Evolutionary conservation across 345 rosid species (phyloP).

Genomic region (Acer yangbiense): DNA sequence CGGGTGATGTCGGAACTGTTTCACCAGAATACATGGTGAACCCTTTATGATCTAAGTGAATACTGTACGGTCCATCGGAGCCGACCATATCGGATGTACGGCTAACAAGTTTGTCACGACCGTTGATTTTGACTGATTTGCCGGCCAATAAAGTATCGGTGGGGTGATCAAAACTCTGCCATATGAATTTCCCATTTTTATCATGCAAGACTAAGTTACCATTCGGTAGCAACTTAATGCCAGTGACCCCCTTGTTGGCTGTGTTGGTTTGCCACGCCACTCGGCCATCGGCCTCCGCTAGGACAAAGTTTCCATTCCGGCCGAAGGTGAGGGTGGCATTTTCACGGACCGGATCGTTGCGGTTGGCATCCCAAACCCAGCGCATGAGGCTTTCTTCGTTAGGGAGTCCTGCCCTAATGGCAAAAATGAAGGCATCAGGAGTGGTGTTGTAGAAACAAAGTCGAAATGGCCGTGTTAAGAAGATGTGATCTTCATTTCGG

Average conservation of each 20-base stretch:
- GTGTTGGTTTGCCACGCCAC: slow-evolving; percentile 42
- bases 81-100: neutral
- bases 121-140: neutral
- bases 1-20: neutral
- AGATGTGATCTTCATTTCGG: neutral
- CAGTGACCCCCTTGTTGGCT: slow-evolving; percentile 33
- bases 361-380: slow-evolving; percentile 45
- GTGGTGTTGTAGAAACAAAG: slow-evolving; percentile 37
- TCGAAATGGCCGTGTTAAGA: slow-evolving; percentile 18
- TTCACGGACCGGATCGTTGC: slow-evolving; percentile 29
- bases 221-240: slow-evolving; percentile 18
- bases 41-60: slow-evolving; percentile 16
- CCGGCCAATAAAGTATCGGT: slow-evolving; percentile 6
- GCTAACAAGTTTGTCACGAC: slow-evolving; percentile 19
- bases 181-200: slow-evolving; percentile 9
- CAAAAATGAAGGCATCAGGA: slow-evolving; percentile 28
- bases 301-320: slow-evolving; percentile 35
- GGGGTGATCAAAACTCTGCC: slow-evolving; percentile 32
- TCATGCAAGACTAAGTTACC: slow-evolving; percentile 12
- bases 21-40: slow-evolving; percentile 17
- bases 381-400: slow-evolving; percentile 20
- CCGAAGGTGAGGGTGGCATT: slow-evolving; percentile 35
- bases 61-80: neutral
- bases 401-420: slow-evolving; percentile 23
- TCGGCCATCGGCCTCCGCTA: slow-evolving; percentile 29